Evolutionary conservation across 164 flowering plant genomes (phyloP), one percentile per base, ranked within the genome.

Genomic region (Magnolia changhungtana): DNA sequence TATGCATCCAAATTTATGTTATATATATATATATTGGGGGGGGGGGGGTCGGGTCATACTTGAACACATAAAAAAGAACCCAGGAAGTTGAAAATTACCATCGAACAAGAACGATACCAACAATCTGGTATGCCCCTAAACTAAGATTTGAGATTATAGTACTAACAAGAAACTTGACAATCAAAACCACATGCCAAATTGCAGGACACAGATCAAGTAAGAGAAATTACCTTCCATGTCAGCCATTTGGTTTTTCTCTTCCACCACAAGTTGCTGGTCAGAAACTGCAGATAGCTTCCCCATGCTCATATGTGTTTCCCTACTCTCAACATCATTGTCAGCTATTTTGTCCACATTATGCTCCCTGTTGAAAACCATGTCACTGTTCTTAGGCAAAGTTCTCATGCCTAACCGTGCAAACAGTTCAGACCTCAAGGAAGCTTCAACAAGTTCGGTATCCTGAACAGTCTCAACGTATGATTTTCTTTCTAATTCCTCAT

Each of bases 371-470:
- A 24, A 37, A 76, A 37, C 72, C 50, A 61, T 50, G 50, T 70
- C 77, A 77, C 61, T 78, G 66, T 69, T 72, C 81, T 83, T 85
- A 6, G 77, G 76, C 8, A 72, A 75, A 37, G 68, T 76, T 82
- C 80, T 88, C 23, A 20, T 73, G 70, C 89, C 85, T 50, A 90
- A 81, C 71, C 89, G 86, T 76, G 89, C 88, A 90, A 88, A 81
- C 78, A 95, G 79, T 86, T 93, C 79, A 70, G 95, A 90, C 83
- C 98, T 87, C 29, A 95, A 83, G 64, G 89, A 84, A 69, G 90
- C 94, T 85, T 95, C 98, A 72, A 87, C 93, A 81, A 84, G 83
- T 63, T 88, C 81, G 78, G 84, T 74, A 75, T 90, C 91, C 73
- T 82, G 80, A 10, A 82, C 18, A 59, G 63, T 75, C 78, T 82